Base-by-base conservation (phyloP, 2,329 filamentous ascomycete genomes). In the Xylariaceae sp. region DNA sequence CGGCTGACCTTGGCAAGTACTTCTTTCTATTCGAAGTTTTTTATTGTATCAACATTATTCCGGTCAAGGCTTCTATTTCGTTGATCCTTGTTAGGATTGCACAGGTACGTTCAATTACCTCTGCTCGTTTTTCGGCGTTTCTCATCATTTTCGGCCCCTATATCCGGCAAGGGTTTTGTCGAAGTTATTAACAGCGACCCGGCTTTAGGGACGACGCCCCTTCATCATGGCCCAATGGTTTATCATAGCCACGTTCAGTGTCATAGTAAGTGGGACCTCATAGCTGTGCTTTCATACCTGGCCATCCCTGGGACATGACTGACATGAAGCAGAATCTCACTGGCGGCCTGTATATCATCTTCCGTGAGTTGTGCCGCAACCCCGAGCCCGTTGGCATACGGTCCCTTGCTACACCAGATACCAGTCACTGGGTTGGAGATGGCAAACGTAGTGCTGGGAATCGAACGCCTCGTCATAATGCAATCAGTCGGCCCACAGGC, bases 1-100 rank as follows among this genome's bases (percentile, higher is more conserved):
- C 28, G 14, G 22, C 19, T 31, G 28, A 35, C 22, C 19, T 7
- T 14, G 12, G 9, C 7, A 19, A 42, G 39, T 45, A 38, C 38
- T 45, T 45, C 32, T 45, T 46, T 27, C 22, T 46, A 11, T 44
- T 46, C 37, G 41, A 44, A 22, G 39, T 46, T n/a, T 42, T 42
- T 25, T 44, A 46, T 28, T 44, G 43, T 27, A 24, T 44, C 13
- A 36, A 36, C 24, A 44, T 46, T 24, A 42, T 46, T 16, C 37
- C 39, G 10, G 23, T 46, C 36, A 46, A 46, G 19, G 21, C 42
- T 11, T 38, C 35, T 16, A 42, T 44, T 29, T 31, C 32, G 17
- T 36, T 44, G 15, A 42, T 44, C 38, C 24, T 44, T 17, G 29
- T 44, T 10, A 30, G 41, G 4, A 44, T 44, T 16, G 41, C 41